Conservation (phyloP, 768 basidiomycete genomes). For the Hemileccinum impolitum region DNA sequence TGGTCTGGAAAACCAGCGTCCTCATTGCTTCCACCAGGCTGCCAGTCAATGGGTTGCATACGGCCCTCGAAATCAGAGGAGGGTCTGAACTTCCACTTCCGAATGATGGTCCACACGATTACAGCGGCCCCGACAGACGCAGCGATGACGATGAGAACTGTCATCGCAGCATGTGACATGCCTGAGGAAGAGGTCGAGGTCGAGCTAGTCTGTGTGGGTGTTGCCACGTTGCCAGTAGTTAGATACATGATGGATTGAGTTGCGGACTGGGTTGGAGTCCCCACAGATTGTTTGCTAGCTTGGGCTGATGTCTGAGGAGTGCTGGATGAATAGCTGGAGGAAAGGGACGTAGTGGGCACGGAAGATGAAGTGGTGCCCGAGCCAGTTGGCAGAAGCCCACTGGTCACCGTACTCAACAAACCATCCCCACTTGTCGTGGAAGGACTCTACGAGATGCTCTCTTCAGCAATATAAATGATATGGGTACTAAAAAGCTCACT, state of each 20-base stretch:
- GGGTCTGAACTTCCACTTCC: constrained; percentile 87
- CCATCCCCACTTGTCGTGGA: constrained; percentile 7
- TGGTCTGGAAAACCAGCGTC: constrained; percentile 44
- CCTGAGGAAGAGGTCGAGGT: constrained; percentile 31
- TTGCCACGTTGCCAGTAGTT: constrained; percentile 15
- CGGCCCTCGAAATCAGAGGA: constrained; percentile 80
- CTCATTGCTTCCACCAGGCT: constrained; percentile 52
- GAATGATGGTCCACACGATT: constrained; percentile 85
- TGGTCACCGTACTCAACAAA: constrained; percentile 9
- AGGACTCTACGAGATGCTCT: constrained; percentile 7
- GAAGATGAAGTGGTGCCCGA: constrained; percentile 20
- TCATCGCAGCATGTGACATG: constrained; percentile 43
- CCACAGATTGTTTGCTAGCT: constrained; percentile 32
- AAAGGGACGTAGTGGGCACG: constrained; percentile 15
- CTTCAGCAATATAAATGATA: constrained; percentile 2
- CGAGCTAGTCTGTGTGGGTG: constrained; percentile 22
- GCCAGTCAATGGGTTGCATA: constrained; percentile 87
- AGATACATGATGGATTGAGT: constrained; percentile 52
- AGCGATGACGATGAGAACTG: constrained; percentile 67
- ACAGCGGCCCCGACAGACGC: constrained; percentile 63
- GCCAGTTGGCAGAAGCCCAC: constrained; percentile 11
- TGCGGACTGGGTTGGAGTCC: constrained; percentile 47
- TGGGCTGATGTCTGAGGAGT: constrained; percentile 10
- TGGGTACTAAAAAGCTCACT: constrained; percentile 13
- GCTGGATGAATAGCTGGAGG: constrained; percentile 14